Evolutionary conservation across 2,329 filamentous ascomycete species (phyloP).

Genomic region (Aspergillus neoniger): DNA sequence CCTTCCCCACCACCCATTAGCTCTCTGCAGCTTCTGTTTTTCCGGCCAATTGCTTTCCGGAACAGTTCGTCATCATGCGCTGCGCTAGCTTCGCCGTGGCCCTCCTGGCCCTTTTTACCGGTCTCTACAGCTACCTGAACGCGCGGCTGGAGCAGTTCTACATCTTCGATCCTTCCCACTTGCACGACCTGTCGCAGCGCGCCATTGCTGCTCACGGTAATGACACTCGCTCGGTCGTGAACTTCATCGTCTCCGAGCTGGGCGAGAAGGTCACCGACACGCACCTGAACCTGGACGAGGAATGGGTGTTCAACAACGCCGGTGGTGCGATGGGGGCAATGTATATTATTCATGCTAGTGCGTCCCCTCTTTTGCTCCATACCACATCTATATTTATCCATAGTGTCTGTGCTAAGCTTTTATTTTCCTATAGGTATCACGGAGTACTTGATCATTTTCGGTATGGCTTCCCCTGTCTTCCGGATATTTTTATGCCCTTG

Average conservation of each 20-base stretch:
- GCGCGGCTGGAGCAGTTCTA: constrained; percentile 59
- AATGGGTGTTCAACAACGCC: constrained; percentile 92
- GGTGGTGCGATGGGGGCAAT: constrained; percentile 90
- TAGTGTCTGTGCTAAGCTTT: not conserved
- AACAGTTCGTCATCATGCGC: constrained; percentile 23
- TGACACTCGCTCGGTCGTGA: constrained; percentile 69
- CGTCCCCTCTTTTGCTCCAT: constrained; percentile 30
- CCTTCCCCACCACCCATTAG: not conserved
- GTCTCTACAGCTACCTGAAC: constrained; percentile 40
- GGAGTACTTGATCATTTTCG: constrained; percentile 89
- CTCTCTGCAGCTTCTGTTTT: not conserved
- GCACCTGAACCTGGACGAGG: constrained; percentile 69
- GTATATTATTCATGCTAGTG: constrained; percentile 85
- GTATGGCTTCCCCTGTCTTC: constrained; percentile 35
- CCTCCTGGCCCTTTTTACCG: constrained; percentile 39
- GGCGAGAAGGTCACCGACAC: constrained; percentile 48
- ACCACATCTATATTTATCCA: not conserved
- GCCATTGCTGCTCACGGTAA: constrained; percentile 71
- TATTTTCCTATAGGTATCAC: constrained; percentile 56
- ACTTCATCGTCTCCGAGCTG: constrained; percentile 70
- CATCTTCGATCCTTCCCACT: constrained; percentile 69
- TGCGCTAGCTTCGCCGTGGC: constrained; percentile 35
- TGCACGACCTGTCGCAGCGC: constrained; percentile 68
- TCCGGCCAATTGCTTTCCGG: constrained; percentile 4
- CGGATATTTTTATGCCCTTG: not conserved